Conservation (phyloP, 2,329 filamentous ascomycete species). For the Pezicula neosporulosa region DNA sequence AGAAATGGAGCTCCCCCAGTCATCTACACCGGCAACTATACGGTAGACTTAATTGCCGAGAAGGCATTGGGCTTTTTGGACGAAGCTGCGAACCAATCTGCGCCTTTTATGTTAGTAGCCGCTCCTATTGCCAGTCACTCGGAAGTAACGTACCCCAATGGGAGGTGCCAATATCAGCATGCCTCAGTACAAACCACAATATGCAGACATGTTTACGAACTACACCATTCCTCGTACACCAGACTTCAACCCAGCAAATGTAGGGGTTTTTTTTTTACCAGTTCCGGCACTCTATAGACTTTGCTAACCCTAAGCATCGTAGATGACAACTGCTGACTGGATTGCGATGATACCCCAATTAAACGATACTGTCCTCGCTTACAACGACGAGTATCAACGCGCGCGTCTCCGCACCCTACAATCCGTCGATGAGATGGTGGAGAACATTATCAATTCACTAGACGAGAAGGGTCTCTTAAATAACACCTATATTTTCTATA, state of each 20-base stretch:
- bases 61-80: constrained; percentile 54
- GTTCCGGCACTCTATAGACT: too few species aligned
- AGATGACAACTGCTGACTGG: too few species aligned
- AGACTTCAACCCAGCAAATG: constrained; percentile 59
- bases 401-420: constrained; percentile 47
- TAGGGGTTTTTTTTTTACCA: too few species aligned
- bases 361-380: constrained; percentile 36
- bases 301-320: too few species aligned
- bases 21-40: constrained; percentile 44
- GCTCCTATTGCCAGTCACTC: constrained; percentile 58
- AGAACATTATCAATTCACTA: constrained; percentile 39
- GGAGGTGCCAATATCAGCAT: too few species aligned
- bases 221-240: constrained; percentile 55
- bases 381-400: constrained; percentile 47
- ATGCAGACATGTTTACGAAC: constrained; percentile 56
- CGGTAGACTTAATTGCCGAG: constrained; percentile 53
- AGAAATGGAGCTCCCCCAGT: constrained; percentile 53
- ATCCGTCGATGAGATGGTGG: constrained; percentile 50
- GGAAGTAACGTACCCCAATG: too few species aligned
- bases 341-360: constrained; percentile 36
- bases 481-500: constrained; percentile 55
- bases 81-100: constrained; percentile 49
- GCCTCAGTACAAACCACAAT: too few species aligned
- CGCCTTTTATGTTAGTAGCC: constrained; percentile 58
- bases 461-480: constrained; percentile 32